phyloP scores from a whole-genome alignment of 768 basidiomycete genomes.

The Suillus ampliporus region DNA sequence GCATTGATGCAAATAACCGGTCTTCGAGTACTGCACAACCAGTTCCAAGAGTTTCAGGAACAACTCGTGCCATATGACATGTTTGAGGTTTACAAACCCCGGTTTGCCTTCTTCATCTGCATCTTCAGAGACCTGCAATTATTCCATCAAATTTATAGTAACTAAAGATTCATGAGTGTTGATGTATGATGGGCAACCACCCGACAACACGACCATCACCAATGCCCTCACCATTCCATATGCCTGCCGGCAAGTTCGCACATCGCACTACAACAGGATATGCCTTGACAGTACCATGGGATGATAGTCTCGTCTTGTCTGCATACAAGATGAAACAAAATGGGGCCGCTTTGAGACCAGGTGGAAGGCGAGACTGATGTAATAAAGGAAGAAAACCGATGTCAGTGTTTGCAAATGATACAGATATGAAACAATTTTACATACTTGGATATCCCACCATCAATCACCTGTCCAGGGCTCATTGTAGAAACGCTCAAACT shows the following conservation, averaged over 20 bases:
- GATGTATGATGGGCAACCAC: constrained; percentile 15
- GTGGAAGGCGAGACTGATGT: neutral
- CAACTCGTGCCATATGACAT: constrained; percentile 27
- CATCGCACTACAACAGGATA: constrained; percentile 23
- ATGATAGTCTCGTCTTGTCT: constrained; percentile 26
- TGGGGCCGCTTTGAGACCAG: constrained; percentile 9
- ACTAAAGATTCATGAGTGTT: too few species aligned
- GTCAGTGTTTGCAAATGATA: too few species aligned
- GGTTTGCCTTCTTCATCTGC: constrained; percentile 14
- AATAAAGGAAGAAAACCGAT: too few species aligned
- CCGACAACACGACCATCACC: constrained; percentile 28
- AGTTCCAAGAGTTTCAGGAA: constrained; percentile 19
- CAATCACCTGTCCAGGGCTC: constrained; percentile 44
- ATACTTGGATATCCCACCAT: constrained; percentile 46
- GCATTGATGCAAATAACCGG: constrained; percentile 15
- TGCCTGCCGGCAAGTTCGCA: constrained; percentile 17
- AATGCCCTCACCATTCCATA: constrained; percentile 20
- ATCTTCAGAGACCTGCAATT: too few species aligned
- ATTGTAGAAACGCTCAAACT: constrained; percentile 33
- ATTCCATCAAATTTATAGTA: too few species aligned
- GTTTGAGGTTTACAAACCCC: constrained; percentile 22
- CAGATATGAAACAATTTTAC: neutral
- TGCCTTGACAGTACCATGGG: constrained; percentile 20
- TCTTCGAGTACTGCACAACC: constrained; percentile 7
- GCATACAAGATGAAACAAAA: constrained; percentile 22